phyloP scores from a whole-genome alignment of 129 eudicot species.

The Deinandra increscens region DNA sequence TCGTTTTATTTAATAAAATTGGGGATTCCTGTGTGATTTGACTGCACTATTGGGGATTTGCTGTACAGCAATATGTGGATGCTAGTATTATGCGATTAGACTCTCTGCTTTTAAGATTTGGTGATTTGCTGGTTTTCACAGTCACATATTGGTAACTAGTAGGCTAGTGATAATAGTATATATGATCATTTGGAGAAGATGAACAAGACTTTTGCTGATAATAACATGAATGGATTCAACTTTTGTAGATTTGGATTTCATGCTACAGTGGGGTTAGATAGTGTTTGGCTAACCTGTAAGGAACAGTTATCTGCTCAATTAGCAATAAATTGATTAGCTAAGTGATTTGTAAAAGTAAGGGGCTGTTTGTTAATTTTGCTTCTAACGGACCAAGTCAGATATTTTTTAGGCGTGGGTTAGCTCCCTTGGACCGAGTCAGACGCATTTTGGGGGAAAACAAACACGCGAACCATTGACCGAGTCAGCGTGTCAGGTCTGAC shows the following conservation, averaged over 20 bases:
- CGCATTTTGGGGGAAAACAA: too few species aligned
- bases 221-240: background rate
- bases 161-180: too few species aligned
- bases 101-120: background rate
- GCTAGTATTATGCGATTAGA: background rate
- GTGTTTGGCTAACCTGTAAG: background rate
- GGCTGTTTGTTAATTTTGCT: too few species aligned
- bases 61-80: too few species aligned
- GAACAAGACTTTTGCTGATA: background rate
- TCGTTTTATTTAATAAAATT: background rate
- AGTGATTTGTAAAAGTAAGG: background rate
- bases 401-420: too few species aligned
- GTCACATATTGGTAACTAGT: background rate
- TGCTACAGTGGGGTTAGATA: background rate
- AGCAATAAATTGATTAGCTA: background rate
- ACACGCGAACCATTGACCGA: too few species aligned
- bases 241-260: background rate
- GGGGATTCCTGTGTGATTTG: background rate
- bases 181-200: background rate
- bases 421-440: too few species aligned
- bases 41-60: background rate
- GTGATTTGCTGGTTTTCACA: background rate
- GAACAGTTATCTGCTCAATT: background rate
- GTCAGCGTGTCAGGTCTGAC: too few species aligned
- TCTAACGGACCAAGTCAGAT: too few species aligned